Conservation (phyloP, 176 grass and related monocot species). For the Themeda triandra region DNA sequence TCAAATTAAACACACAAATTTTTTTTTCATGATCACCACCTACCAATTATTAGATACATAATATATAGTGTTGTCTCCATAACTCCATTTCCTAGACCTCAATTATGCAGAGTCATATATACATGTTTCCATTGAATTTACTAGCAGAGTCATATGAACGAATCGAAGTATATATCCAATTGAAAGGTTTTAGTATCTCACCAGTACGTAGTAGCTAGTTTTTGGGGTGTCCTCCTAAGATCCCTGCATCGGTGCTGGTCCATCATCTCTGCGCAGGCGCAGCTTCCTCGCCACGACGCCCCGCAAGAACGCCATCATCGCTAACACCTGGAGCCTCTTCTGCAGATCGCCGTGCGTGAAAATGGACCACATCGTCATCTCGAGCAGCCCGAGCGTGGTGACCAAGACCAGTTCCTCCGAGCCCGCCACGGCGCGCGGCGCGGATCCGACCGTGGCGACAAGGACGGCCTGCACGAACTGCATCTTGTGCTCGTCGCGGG, state of each 20-base stretch:
- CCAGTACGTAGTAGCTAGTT: neutral
- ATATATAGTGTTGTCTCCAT: neutral
- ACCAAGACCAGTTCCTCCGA: neutral
- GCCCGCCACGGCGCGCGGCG: neutral
- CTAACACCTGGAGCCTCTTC: slow-evolving; percentile 26
- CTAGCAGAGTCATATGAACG: neutral
- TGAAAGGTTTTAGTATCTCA: neutral
- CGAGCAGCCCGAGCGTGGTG: neutral
- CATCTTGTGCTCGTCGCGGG: neutral
- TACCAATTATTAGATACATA: neutral
- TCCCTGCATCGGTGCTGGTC: neutral
- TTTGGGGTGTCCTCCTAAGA: neutral
- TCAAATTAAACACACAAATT: neutral
- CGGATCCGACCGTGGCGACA: neutral
- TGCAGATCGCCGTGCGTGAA: slow-evolving; percentile 8
- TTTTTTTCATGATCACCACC: neutral
- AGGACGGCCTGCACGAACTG: neutral
- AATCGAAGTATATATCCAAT: neutral
- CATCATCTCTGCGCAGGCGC: slow-evolving; percentile 6
- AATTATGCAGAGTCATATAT: neutral
- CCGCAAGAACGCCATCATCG: slow-evolving; percentile 33
- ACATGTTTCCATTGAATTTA: neutral
- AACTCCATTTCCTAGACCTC: neutral
- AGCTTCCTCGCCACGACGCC: slow-evolving; percentile 14
- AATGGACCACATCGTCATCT: slow-evolving; percentile 5